Base-by-base conservation (phyloP, 139 green algal genomes). In the Trebouxia sp. region DNA sequence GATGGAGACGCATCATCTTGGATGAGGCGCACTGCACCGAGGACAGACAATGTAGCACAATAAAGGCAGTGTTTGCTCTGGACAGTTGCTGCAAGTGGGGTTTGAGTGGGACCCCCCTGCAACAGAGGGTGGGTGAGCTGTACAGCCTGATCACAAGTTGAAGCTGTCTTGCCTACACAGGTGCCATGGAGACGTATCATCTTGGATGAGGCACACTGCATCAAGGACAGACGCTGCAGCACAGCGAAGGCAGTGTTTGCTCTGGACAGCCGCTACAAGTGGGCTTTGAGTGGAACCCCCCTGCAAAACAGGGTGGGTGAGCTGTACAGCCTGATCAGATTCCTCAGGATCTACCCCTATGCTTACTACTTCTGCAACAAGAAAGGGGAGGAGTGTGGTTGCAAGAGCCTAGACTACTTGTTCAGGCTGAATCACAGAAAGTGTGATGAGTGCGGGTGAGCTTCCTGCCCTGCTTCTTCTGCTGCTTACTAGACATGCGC, bases 11-110 rank as follows among this genome's bases (percentile, higher is more conserved):
- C 58, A 89, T n/a, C n/a, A n/a, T n/a, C n/a, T n/a, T n/a, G n/a
- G n/a, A n/a, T n/a, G n/a, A n/a, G n/a, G n/a, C n/a, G n/a, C 94
- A 98, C 90, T 86, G 74, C 85, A 97, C 98, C 86, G 98, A 98
- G 89, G 92, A 95, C 85, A 82, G 92, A 37, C n/a, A n/a, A n/a
- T n/a, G n/a, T n/a, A n/a, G n/a, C n/a, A n/a, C 82, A 67, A 38
- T 72, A 45, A 41, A 5, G 20, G 26, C 50, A 58, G 50, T 1
- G 22, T 6, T 10, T 58, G 50, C 50, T 58, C 20, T 58, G 50
- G 50, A 58, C 22, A 17, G 50, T 22, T 58, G 50, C 50, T 58
- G 50, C 50, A 22, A 22, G 50, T 22, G 95, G 94, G 92, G 89
- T 0, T 88, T 98, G 38, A 86, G 55, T 14, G 90, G 90, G 32